phyloP scores from a whole-genome alignment of 2,329 filamentous ascomycete genomes.

The Diplodia seriata region DNA sequence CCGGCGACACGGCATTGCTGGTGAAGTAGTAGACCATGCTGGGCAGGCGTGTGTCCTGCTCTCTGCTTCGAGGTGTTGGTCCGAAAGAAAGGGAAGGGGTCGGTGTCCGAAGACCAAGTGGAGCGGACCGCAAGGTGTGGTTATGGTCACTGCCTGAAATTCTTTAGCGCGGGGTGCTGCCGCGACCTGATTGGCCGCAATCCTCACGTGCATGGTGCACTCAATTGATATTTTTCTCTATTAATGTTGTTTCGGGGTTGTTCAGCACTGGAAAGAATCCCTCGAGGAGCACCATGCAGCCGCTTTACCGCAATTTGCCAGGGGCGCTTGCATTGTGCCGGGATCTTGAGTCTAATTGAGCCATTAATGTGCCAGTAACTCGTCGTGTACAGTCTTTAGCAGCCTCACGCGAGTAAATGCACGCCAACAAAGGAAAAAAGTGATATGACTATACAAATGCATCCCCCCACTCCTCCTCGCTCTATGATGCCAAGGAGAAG shows the following conservation, averaged over 20 bases:
- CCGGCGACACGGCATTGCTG: slow-evolving; percentile 79
- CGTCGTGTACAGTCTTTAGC: slow-evolving; percentile 30
- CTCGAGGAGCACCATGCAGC: background rate
- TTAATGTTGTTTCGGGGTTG: background rate
- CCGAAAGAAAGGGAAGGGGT: slow-evolving; percentile 1
- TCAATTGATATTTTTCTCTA: background rate
- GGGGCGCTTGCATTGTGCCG: background rate
- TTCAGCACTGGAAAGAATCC: background rate
- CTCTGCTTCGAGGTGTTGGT: background rate
- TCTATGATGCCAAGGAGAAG: slow-evolving; percentile 31
- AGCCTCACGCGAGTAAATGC: slow-evolving; percentile 15
- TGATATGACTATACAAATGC: slow-evolving; percentile 32
- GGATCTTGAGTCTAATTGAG: slow-evolving; percentile 15
- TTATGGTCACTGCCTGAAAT: slow-evolving; percentile 26
- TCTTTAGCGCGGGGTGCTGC: slow-evolving; percentile 22
- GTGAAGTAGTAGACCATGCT: slow-evolving; percentile 95
- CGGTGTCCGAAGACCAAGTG: slow-evolving; percentile 7
- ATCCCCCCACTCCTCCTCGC: slow-evolving; percentile 9
- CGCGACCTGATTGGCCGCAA: slow-evolving; percentile 17
- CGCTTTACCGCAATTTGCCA: background rate
- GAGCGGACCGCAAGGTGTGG: slow-evolving; percentile 19
- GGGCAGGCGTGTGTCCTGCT: background rate
- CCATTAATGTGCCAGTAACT: background rate
- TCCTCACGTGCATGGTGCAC: background rate
- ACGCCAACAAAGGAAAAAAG: slow-evolving; percentile 31